Evolutionary conservation across 148 eudicot genomes (phyloP), one percentile per base, ranked within the genome.

Genomic region (Pouteria glomerata): DNA sequence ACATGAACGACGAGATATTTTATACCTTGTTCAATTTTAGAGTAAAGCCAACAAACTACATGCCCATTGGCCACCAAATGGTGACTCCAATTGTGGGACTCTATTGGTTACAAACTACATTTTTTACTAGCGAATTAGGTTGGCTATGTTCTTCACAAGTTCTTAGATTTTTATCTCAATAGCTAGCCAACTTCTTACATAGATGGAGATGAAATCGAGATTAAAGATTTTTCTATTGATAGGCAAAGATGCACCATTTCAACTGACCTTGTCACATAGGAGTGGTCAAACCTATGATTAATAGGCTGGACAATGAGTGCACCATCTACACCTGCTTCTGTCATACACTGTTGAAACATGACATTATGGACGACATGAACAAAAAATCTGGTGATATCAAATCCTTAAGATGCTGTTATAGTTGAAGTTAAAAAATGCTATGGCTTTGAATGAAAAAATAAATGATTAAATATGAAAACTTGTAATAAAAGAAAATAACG

Each of bases 291-390:
- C 78, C 86, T 94, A 72, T 93, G 92, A 67, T 94, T 87, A 37
- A 91, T 90, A 23, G 98, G 98, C 74, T 94, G 98, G 70, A 94
- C 97, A 29, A 94, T 91, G 50, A 94, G 79, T 16, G 97, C 97
- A 78, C 93, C 97, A 83, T 91, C 96, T 37, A 94, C 93, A 26
- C 85, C 86, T 58, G 93, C 97, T 69, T 86, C 89, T 56, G 70
- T 84, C 98, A 94, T 94, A 64, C 85, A 78, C 98, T 93, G 81
- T 37, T 8, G 11, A 74, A 52, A 74, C 55, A 62, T n/a, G 45
- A 18, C 4, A 67, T 51, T 35, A 73, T 10, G 5, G 66, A 45
- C 26, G 30, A 50, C 30, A 21, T 26, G 39, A 52, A 16, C 0
- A 37, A 33, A 68, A 0, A 21, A 21, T 12, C 31, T 4, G 3